Evolutionary conservation across 495 filamentous ascomycete genomes (phyloP).

Genomic region (Hyaloscypha hepaticicola): DNA sequence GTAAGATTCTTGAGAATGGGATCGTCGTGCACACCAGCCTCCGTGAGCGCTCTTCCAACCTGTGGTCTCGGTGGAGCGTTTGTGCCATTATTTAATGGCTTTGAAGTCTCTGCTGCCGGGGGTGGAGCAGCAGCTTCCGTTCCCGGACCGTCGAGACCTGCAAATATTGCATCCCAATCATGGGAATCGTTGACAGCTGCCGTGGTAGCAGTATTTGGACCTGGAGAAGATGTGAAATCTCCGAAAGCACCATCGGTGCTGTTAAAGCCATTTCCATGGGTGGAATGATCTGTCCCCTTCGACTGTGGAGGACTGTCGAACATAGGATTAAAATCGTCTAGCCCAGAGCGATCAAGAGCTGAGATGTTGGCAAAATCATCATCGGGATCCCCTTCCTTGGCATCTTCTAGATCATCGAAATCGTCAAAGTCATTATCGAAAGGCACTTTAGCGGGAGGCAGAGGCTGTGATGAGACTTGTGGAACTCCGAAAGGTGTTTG

Average conservation of each 20-base stretch:
- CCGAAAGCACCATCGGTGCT: conserved; percentile 24
- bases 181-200: conserved; percentile 47
- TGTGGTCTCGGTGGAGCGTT: conserved; percentile 23
- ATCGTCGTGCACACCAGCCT: conserved; percentile 80
- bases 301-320: conserved; percentile 54
- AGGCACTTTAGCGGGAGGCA: conserved; percentile 42
- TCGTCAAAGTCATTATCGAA: conserved; percentile 84
- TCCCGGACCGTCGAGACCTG: conserved; percentile 59
- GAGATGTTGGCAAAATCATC: conserved; percentile 73
- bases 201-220: conserved; percentile 28
- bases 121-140: conserved; percentile 17
- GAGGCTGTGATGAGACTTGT: conserved; percentile 27
- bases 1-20: conserved; percentile 88
- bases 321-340: conserved; percentile 65
- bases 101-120: not conserved
- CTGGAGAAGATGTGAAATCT: conserved; percentile 26
- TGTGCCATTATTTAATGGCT: conserved; percentile 24
- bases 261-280: conserved; percentile 41
- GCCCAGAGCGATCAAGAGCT: conserved; percentile 46
- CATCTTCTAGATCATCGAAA: conserved; percentile 85
- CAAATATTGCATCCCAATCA: conserved; percentile 96
- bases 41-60: conserved; percentile 67
- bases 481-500: conserved; percentile 28
- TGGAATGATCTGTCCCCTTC: conserved; percentile 25
- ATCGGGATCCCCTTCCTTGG: conserved; percentile 87